These are phyloP conservation scores for Paramecium pentaurelia DNA, from an alignment of 73 alveolate genomes.

Conservation along the genomic window DNA sequence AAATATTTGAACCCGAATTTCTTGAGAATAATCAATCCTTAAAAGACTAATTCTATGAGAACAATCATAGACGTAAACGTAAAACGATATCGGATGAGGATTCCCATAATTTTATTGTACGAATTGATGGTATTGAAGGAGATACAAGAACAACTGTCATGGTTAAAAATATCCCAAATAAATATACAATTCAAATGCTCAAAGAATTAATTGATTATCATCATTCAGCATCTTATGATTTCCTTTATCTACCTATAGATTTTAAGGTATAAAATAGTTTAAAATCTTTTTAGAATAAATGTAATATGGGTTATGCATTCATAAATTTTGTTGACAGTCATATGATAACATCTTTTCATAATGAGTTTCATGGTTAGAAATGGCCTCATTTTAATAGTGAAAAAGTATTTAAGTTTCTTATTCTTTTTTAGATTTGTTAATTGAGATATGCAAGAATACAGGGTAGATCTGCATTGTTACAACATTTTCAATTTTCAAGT, in stretches of 20 bases:
- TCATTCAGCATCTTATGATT: constrained; percentile 78
- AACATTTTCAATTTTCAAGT: constrained; percentile 60
- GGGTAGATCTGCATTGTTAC: constrained; percentile 64
- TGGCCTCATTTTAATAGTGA: constrained; percentile 87
- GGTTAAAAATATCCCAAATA: constrained; percentile 98
- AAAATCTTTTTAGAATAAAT: constrained; percentile 69
- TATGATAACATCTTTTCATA: constrained; percentile 77
- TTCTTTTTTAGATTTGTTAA: constrained; percentile 65
- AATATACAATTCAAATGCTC: constrained; percentile 83
- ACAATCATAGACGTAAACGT: constrained; percentile 32
- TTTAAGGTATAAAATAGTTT: constrained; percentile 61
- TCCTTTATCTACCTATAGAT: constrained; percentile 77
- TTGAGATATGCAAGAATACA: constrained; percentile 87
- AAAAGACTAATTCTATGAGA: not conserved
- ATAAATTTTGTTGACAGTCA: constrained; percentile 89
- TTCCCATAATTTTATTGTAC: constrained; percentile 7
- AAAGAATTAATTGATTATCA: constrained; percentile 81
- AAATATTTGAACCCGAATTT: not conserved
- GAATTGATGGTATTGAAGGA: constrained; percentile 14
- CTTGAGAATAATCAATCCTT: not conserved
- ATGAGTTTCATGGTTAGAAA: constrained; percentile 86
- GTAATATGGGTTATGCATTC: constrained; percentile 98
- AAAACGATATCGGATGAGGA: constrained; percentile 42
- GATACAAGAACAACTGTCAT: constrained; percentile 92
- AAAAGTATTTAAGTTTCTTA: constrained; percentile 1